Evolutionary conservation across 495 filamentous ascomycete species (phyloP), one percentile per base, ranked within the genome.

Genomic region (Amniculicola lignicola): DNA sequence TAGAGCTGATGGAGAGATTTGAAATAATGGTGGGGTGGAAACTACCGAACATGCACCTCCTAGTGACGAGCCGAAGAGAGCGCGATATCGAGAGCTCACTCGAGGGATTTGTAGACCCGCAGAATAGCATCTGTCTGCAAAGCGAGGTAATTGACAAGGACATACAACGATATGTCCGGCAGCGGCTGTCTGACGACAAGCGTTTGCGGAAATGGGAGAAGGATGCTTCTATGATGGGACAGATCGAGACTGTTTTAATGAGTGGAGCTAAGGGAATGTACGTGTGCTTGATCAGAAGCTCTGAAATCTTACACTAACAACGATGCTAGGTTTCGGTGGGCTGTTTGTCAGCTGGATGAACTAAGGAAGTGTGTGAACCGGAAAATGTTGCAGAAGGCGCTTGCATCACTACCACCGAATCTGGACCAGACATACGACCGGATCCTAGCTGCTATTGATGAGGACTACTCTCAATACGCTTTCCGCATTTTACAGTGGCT

Each of bases 321-420:
- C 22, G 19, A 45, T 16, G n/a, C 25, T 25, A 67, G 64, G 64
- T 65, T 67, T 52, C 64, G 62, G 24, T 67, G 64, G 64, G 37
- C 37, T 40, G 7, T 40, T 10, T 40, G 37, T 18, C 37, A 40
- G 37, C 37, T 40, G 6, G 37, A 40, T 18, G 37, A 6, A 10
- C 16, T 40, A 40, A 18, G 37, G 16, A 40, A 40, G 16, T 40
- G 37, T 19, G 10, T 9, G 10, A 40, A 40, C 19, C 37, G 37
- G 6, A 18, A 6, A 6, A 40, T 19, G 37, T 18, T 40, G 37
- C 37, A 18, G 7, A 40, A 40, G 16, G 7, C 37, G 7, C 37
- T 40, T 18, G 16, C 37, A 10, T 12, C 16, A 19, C 37, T 40
- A 18, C 37, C 37, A 18, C 37, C 37, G 19, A 40, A 9, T 12